Percentiles rank a stretch among this genome's conserved stretches.
Conservation (phyloP, 2,329 filamentous ascomycete genomes). For the Aspergillus calidoustus region DNA sequence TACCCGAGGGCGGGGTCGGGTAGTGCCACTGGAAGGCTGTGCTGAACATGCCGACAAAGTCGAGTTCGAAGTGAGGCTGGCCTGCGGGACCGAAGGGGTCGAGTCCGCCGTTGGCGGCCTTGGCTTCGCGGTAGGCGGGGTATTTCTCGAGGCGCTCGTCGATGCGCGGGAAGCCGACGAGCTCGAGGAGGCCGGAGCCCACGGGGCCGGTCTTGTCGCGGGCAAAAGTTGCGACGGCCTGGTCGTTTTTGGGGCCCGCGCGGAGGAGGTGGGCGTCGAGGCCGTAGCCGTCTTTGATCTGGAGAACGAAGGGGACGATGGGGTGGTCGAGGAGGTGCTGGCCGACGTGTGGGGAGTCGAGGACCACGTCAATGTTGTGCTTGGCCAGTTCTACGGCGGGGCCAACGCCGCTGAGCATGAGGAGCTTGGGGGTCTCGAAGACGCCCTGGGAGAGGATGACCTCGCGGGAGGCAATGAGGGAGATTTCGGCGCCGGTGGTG, state of each 20-base stretch:
- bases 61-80: constrained; percentile 66
- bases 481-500: constrained; percentile 47
- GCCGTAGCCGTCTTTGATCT: constrained; percentile 48
- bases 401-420: constrained; percentile 56
- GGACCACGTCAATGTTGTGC: constrained; percentile 37
- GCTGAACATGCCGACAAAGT: constrained; percentile 65
- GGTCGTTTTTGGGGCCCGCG: constrained; percentile 36
- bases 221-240: constrained; percentile 42
- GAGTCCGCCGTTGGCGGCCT: constrained; percentile 44
- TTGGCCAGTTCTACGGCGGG: constrained; percentile 46
- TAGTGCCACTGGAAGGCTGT: constrained; percentile 57
- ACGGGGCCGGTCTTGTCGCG: constrained; percentile 48
- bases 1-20: constrained; percentile 49
- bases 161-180: constrained; percentile 56
- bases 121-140: constrained; percentile 52
- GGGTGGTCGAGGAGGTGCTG: constrained; percentile 46
- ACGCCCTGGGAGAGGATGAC: constrained; percentile 55
- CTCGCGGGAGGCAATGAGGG: constrained; percentile 56
- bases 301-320: constrained; percentile 47
- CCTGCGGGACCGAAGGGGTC: constrained; percentile 62
- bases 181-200: constrained; percentile 50
- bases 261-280: constrained; percentile 49
- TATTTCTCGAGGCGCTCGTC: constrained; percentile 38
- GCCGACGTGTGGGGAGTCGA: constrained; percentile 35
- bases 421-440: constrained; percentile 58